phyloP scores from a whole-genome alignment of 305 asterid genomes.

The Fraxinus xanthoxyloides region DNA sequence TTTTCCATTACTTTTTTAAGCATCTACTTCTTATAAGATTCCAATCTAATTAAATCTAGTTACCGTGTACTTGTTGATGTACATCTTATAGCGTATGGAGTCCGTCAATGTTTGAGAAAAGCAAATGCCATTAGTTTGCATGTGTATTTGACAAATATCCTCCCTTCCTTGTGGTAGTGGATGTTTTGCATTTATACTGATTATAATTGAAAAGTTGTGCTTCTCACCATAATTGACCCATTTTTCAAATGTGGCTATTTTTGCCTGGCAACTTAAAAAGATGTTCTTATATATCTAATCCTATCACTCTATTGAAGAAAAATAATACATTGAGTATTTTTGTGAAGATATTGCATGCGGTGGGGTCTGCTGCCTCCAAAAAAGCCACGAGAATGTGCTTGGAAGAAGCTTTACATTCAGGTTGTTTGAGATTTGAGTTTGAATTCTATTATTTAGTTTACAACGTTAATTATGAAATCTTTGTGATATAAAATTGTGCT shows the following conservation, averaged over 20 bases:
- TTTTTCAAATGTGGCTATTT: not conserved
- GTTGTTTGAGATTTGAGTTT: slow-evolving; percentile 32
- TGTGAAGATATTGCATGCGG: slow-evolving; percentile 77
- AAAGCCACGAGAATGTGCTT: slow-evolving; percentile 80
- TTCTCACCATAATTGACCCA: not conserved
- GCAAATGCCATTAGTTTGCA: not conserved
- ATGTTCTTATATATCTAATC: not conserved
- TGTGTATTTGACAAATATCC: not conserved
- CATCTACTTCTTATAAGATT: not conserved
- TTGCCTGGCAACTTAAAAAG: not conserved
- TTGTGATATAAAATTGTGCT: not conserved
- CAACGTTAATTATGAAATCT: not conserved
- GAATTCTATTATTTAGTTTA: not conserved
- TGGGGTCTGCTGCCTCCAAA: slow-evolving; percentile 89
- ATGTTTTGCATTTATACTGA: not conserved
- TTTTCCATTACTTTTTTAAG: not conserved
- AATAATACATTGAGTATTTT: not conserved
- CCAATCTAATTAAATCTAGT: not conserved
- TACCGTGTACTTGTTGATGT: not conserved
- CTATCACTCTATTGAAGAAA: not conserved
- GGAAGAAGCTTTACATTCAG: slow-evolving; percentile 96
- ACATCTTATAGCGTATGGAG: not conserved
- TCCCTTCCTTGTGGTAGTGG: not conserved
- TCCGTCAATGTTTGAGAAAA: not conserved
- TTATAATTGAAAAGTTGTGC: not conserved